Base-by-base conservation (phyloP, 306 rosid genomes). In the Quercus variabilis region DNA sequence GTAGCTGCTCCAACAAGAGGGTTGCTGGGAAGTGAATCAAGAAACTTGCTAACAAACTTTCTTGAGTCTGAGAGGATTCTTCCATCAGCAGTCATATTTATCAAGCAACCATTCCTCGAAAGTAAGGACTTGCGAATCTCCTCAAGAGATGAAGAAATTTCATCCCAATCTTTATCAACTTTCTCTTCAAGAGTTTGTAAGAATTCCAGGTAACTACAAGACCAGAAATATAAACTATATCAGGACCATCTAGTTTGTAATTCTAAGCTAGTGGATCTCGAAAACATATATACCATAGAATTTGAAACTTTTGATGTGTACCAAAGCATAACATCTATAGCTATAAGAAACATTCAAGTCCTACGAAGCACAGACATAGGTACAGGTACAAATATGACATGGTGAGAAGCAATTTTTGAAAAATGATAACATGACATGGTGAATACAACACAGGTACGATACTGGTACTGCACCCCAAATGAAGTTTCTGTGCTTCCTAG, bases 141-240 rank as follows among this genome's bases (percentile, higher is more conserved):
- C 87, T 91, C 97, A n/a, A 93, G 98, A 76, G 98, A 93, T 30
- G 89, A 89, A 65, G 97, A 93, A 71, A 95, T 88, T 73, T 75
- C 86, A 71, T 75, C 91, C 99, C 98, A 95, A 79, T 93, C 92
- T 81, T 89, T 87, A 86, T 95, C 97, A 83, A 90, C 92, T 81
- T 89, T 95, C 81, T 89, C 90, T 87, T 95, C 99, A 62, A 95
- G 94, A 65, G 85, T 74, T 81, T 81, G 87, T 55, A 93, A 94
- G 89, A 87, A 93, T 82, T 95, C 99, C 57, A 95, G 88, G 87
- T 93, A 93, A 84, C 99, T 95, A 69, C 76, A 86, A 73, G 52
- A 69, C 71, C 58, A 63, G 69, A 67, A 80, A 81, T 8, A 77
- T 41, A 52, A 71, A 78, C 19, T 78, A 25, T 31, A 71, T 59